Base-by-base conservation (phyloP, 1,139 yeast genomes). In the Waltiozyma sp. region DNA sequence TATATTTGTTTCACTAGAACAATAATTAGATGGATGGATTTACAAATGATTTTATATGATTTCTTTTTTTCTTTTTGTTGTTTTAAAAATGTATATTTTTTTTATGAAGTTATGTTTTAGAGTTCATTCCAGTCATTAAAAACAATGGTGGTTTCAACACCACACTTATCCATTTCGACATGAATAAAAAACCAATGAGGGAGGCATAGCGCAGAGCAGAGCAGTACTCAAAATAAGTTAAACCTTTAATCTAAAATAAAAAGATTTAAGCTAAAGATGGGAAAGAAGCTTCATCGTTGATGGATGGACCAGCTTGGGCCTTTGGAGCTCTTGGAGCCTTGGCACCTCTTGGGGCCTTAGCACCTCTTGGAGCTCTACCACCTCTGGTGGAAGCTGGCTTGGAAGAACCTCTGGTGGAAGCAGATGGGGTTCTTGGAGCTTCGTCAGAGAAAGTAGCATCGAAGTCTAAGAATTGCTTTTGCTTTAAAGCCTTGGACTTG, bases 391-490 rank as follows among this genome's bases (percentile, higher is more conserved):
- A 4, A 21, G 51, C 50, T 46, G 53, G 48, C 28, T 47, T 23
- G 40, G 37, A 31, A 39, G 41, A 43, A 40, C 47, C 40, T 23
- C 47, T 45, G 38, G 43, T 43, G 43, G 49, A 50, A 48, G 54
- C 49, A 43, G 49, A 45, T 26, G 51, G 43, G 26, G 23, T 36
- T 35, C 37, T 40, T 50, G 54, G 57, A 39, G 45, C 40, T 15
- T 53, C 56, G 40, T 80, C 87, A 52, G 79, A 71, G 59, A 80
- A 80, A 45, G 73, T 65, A 49, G 86, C 82, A 51, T 76, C 75
- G 56, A 80, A 67, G 53, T 80, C 85, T 62, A 83, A 73, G 64
- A 69, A 69, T 60, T 71, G 73, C 77, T 82, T 83, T 61, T 77
- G 77, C 73, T 82, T 82, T 60, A 67, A 70, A 49, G 77, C 70